Conservation (phyloP, 2,329 filamentous ascomycete species). For the Calonectria fujianensis region DNA sequence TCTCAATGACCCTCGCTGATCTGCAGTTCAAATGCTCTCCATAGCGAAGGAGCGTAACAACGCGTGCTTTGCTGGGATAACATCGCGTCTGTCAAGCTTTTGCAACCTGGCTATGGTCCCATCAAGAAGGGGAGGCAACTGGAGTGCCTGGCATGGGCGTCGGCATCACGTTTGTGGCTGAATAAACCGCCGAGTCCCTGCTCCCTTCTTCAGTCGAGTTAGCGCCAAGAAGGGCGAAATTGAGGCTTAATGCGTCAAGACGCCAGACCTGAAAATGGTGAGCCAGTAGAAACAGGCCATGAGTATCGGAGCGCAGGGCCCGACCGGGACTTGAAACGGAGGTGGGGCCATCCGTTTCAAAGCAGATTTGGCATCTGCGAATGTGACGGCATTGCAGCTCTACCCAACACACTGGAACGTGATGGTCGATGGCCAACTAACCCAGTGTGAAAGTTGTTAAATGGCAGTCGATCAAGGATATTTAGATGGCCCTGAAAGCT, state of each 20-base stretch:
- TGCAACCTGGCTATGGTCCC: not conserved
- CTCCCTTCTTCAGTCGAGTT: not conserved
- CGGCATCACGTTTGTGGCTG: not conserved
- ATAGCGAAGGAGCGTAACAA: not conserved
- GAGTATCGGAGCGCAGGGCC: not conserved
- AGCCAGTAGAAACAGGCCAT: conserved; percentile 3
- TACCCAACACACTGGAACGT: not conserved
- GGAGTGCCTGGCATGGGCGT: not conserved
- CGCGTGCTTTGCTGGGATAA: not conserved
- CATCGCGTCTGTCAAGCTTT: not conserved
- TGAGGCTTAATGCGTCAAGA: not conserved
- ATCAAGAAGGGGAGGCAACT: not conserved
- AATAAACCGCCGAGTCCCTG: not conserved
- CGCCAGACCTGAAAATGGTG: not conserved
- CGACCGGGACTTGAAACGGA: not conserved
- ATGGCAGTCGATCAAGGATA: not conserved
- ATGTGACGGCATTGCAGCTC: not conserved
- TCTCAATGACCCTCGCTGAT: not conserved
- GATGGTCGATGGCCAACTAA: not conserved
- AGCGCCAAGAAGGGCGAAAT: not conserved
- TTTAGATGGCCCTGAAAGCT: not conserved
- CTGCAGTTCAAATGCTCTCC: not conserved
- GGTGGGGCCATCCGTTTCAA: conserved; percentile 1
- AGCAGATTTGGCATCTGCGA: not conserved
- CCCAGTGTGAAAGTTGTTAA: not conserved